phyloP scores from a whole-genome alignment of 169 alveolate genomes.

The Amoebophrya sp. region DNA sequence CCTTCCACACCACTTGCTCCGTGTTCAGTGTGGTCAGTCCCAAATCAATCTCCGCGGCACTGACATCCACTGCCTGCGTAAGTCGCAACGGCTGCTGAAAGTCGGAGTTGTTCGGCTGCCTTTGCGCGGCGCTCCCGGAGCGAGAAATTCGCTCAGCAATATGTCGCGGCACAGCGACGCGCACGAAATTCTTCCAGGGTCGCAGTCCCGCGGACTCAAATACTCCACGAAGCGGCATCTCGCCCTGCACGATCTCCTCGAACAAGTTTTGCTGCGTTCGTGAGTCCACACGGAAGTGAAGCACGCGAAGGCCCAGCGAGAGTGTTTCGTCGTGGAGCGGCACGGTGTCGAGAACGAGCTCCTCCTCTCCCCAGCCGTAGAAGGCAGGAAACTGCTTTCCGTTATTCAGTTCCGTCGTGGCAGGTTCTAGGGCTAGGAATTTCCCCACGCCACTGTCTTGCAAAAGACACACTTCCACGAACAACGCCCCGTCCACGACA shows the following conservation, averaged over 20 bases:
- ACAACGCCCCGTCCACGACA: not conserved
- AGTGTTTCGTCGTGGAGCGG: not conserved
- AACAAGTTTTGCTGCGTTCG: not conserved
- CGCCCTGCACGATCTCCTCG: not conserved
- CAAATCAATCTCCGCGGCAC: no score
- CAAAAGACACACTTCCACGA: not conserved
- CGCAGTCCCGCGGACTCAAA: not conserved
- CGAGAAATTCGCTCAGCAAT: no score
- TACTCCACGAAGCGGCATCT: not conserved
- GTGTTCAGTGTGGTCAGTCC: no score
- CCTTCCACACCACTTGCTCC: not conserved
- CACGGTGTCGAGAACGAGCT: not conserved
- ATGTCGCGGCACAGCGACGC: no score
- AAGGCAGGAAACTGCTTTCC: not conserved
- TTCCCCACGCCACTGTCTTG: conserved; percentile 10
- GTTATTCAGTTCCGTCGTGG: not conserved
- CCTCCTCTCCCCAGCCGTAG: conserved; percentile 1
- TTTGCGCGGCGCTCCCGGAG: no score
- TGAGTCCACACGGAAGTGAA: not conserved
- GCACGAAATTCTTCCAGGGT: not conserved
- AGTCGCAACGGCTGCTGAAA: no score
- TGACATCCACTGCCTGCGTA: no score
- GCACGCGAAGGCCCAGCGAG: not conserved
- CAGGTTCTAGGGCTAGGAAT: not conserved
- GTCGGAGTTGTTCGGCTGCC: no score